Evolutionary conservation across 805 yeast species (phyloP).

Genomic region (Candida ortonii): DNA sequence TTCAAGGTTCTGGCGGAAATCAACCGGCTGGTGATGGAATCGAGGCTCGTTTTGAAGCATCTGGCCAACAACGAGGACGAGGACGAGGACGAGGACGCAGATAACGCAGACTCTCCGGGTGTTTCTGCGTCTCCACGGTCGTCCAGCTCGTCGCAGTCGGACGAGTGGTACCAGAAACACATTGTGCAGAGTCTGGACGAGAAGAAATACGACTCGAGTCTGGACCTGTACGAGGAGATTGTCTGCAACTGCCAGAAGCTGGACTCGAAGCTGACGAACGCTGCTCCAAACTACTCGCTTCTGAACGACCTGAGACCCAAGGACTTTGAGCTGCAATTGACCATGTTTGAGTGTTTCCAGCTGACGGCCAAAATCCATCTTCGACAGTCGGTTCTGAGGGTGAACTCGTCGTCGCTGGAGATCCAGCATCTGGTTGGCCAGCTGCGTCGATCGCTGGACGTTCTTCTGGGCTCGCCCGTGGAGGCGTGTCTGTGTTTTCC

Average conservation of each 20-base stretch:
- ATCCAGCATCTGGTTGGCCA: slow-evolving; percentile 57
- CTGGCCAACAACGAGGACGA: slow-evolving; percentile 7
- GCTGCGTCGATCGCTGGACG: slow-evolving; percentile 54
- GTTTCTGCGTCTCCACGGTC: slow-evolving; percentile 20
- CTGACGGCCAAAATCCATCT: slow-evolving; percentile 65
- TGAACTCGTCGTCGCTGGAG: slow-evolving; percentile 61
- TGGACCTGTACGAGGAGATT: slow-evolving; percentile 35
- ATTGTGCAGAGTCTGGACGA: slow-evolving; percentile 16
- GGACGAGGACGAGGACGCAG: slow-evolving; percentile 8
- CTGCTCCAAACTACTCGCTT: slow-evolving; percentile 52
- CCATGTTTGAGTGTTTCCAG: slow-evolving; percentile 70
- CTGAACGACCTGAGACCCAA: slow-evolving; percentile 35
- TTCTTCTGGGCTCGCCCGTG: slow-evolving; percentile 60
- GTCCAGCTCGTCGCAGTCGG: slow-evolving; percentile 19
- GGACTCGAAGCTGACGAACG: slow-evolving; percentile 46
- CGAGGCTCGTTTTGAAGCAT: slow-evolving; percentile 37
- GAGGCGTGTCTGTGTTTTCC: slow-evolving; percentile 77
- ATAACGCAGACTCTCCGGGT: background rate
- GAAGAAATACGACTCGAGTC: slow-evolving; percentile 22
- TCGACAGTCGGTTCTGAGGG: slow-evolving; percentile 58
- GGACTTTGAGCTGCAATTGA: slow-evolving; percentile 64
- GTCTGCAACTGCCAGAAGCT: slow-evolving; percentile 38
- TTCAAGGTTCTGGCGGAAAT: slow-evolving; percentile 67
- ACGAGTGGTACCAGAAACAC: slow-evolving; percentile 18
- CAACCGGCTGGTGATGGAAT: slow-evolving; percentile 53